phyloP scores from a whole-genome alignment of 495 filamentous ascomycete species.

The Daldinia grandis region DNA sequence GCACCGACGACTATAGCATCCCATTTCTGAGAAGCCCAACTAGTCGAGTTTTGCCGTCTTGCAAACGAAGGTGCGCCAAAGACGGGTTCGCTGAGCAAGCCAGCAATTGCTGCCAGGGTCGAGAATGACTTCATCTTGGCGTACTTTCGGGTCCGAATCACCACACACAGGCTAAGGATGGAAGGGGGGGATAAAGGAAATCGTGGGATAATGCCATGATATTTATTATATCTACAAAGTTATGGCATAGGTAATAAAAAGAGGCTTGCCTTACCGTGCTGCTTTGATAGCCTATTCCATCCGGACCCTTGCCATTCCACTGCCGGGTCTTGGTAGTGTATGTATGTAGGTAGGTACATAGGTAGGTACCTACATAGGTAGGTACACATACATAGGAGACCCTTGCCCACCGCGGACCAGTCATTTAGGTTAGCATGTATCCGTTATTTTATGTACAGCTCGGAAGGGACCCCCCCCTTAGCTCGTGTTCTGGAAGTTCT shows the following conservation, averaged over 20 bases:
- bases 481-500: neutral
- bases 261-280: neutral
- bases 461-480: neutral
- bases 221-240: conserved; percentile 14
- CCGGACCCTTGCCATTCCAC: neutral
- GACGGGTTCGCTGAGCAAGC: conserved; percentile 19
- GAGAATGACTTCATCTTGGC: conserved; percentile 32
- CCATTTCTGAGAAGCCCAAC: conserved; percentile 45
- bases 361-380: too few relatives aligned
- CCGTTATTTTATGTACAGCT: neutral
- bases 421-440: neutral
- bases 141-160: neutral
- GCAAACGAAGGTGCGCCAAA: conserved; percentile 11
- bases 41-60: conserved; percentile 23
- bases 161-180: neutral
- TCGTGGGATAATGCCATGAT: conserved; percentile 15
- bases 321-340: neutral
- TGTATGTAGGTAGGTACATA: too few relatives aligned
- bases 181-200: neutral
- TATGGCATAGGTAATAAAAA: neutral
- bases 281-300: neutral
- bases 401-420: neutral
- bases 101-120: conserved; percentile 10
- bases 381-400: too few relatives aligned
- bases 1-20: conserved; percentile 75